Percentiles rank a stretch among this genome's conserved stretches.
phyloP scores from a whole-genome alignment of 23 red algal species.

The Cyanidiococcus yangmingshanensis region DNA sequence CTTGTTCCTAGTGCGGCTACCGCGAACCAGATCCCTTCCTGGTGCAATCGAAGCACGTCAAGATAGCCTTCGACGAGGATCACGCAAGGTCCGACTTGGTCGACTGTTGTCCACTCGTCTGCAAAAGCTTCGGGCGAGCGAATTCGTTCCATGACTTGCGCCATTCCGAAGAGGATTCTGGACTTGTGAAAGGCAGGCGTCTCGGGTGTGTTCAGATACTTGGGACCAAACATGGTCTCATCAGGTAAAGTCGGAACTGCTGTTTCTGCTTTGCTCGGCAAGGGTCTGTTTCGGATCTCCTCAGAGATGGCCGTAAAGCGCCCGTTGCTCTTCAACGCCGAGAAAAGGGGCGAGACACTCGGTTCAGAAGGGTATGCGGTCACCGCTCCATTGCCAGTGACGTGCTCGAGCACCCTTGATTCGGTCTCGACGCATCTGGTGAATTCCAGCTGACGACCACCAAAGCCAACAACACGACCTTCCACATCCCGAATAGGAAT shows the following conservation, averaged over 20 bases:
- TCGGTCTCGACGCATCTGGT: constrained; percentile 25
- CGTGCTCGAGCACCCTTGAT: background rate
- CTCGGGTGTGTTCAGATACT: constrained; percentile 57
- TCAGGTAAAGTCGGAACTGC: background rate
- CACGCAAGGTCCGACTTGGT: background rate
- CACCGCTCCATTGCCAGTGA: background rate
- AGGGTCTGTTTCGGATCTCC: background rate
- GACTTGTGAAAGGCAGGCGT: constrained; percentile 56
- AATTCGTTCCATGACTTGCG: background rate
- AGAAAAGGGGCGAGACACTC: background rate
- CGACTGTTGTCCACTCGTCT: background rate
- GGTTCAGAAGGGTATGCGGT: background rate
- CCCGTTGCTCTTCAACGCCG: background rate
- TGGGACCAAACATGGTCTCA: constrained; percentile 9
- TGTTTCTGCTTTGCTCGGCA: background rate
- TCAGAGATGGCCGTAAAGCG: background rate
- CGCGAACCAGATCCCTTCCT: constrained; percentile 39
- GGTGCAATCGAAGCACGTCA: constrained; percentile 68
- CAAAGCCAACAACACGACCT: constrained; percentile 44
- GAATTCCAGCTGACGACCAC: constrained; percentile 36
- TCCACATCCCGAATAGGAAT: constrained; percentile 59
- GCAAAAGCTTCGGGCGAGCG: background rate
- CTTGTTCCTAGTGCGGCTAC: constrained; percentile 72
- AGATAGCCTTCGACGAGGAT: constrained; percentile 87
- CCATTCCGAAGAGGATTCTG: constrained; percentile 23